Evolutionary conservation across 2,329 filamentous ascomycete genomes (phyloP).

Genomic region (Fusarium abutilonis): DNA sequence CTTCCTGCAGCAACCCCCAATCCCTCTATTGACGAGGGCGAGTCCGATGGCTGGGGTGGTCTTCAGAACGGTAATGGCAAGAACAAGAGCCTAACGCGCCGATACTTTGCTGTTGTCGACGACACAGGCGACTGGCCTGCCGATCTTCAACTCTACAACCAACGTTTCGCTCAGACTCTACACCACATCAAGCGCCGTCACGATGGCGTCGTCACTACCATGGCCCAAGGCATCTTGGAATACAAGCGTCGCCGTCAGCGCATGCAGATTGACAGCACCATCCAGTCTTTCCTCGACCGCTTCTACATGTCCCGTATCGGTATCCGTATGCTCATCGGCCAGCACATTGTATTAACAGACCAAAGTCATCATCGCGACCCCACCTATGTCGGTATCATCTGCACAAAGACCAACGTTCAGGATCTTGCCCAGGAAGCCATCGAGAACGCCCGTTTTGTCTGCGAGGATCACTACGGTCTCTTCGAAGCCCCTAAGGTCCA

Average conservation of each 20-base stretch:
- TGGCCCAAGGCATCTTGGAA: slow-evolving; percentile 96
- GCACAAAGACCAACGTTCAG: slow-evolving; percentile 95
- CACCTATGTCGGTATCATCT: slow-evolving; percentile 97
- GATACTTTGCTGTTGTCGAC: slow-evolving; percentile 92
- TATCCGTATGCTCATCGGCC: slow-evolving; percentile 98
- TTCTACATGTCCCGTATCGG: slow-evolving; percentile 99
- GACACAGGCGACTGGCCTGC: slow-evolving; percentile 91
- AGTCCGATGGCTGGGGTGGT: slow-evolving; percentile 72
- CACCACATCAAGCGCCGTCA: slow-evolving; percentile 96
- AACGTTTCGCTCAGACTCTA: slow-evolving; percentile 85
- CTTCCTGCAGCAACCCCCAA: slow-evolving; percentile 88
- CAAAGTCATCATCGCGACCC: slow-evolving; percentile 89
- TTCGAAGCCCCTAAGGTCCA: slow-evolving; percentile 98
- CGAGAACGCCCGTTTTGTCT: slow-evolving; percentile 98
- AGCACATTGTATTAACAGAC: slow-evolving; percentile 96
- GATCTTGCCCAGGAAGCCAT: slow-evolving; percentile 97
- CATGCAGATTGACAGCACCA: slow-evolving; percentile 98
- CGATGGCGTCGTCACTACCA: slow-evolving; percentile 96
- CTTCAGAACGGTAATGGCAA: slow-evolving; percentile 57
- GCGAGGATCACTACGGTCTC: slow-evolving; percentile 96
- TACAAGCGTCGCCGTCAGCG: slow-evolving; percentile 97
- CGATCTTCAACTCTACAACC: slow-evolving; percentile 93
- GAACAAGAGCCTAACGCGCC: slow-evolving; percentile 61
- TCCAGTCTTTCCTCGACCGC: slow-evolving; percentile 96
- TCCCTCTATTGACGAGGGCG: slow-evolving; percentile 85